Percentiles rank a stretch among this genome's conserved stretches.
Conservation (phyloP, 768 basidiomycete species). For the Leucosporidium yakuticum region DNA sequence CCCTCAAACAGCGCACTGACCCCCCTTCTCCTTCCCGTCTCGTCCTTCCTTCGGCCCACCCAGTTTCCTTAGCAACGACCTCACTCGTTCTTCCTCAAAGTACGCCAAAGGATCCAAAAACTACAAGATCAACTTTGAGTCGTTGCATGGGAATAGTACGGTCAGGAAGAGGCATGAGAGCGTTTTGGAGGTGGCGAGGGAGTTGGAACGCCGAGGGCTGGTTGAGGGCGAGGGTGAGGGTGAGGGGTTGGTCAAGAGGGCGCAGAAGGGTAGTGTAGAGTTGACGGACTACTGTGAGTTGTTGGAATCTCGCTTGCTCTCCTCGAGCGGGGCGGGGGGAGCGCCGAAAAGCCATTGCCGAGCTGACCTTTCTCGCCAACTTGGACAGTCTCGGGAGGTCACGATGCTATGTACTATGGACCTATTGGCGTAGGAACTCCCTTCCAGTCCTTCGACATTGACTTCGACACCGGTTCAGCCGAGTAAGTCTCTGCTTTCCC, state of each 20-base stretch:
- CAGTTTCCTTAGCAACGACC: constrained; percentile 30
- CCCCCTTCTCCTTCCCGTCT: not conserved
- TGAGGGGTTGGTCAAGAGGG: constrained; percentile 12
- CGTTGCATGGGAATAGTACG: not conserved
- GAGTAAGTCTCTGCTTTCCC: not conserved
- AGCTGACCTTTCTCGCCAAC: not conserved
- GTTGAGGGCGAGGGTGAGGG: constrained; percentile 3
- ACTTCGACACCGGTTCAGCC: not conserved
- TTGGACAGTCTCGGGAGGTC: constrained; percentile 24
- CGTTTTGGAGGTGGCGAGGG: constrained; percentile 13
- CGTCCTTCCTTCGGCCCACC: not conserved
- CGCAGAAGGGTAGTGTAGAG: constrained; percentile 8
- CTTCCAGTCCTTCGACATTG: constrained; percentile 16
- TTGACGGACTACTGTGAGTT: constrained; percentile 32
- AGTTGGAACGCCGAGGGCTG: constrained; percentile 6
- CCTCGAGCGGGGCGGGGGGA: not conserved
- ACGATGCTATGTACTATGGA: constrained; percentile 31
- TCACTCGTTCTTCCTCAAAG: constrained; percentile 15
- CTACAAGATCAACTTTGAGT: constrained; percentile 15
- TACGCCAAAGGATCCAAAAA: constrained; percentile 6
- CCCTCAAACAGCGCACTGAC: no score
- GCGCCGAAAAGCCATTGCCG: no score
- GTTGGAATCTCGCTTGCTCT: no score
- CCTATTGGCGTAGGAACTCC: constrained; percentile 22
- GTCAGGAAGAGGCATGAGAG: constrained; percentile 16